These are phyloP conservation scores for Cardamine resedifolia DNA, from an alignment of 345 rosid species.

Conservation along the genomic window DNA sequence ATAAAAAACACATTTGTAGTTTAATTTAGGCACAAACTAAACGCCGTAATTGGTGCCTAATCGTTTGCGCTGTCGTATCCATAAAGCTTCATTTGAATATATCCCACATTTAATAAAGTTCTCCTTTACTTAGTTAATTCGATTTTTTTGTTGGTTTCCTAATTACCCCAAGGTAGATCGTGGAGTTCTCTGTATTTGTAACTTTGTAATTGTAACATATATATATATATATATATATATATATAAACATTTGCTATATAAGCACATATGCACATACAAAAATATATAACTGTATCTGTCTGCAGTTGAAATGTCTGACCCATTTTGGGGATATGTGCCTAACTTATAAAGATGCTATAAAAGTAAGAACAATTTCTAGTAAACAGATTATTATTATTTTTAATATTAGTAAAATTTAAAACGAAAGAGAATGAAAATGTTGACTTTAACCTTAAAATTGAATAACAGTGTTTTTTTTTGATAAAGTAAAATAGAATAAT, in stretches of 20 bases:
- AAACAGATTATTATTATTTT: background rate
- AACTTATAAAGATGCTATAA: slow-evolving; percentile 25
- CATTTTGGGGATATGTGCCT: slow-evolving; percentile 35
- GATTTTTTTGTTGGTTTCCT: background rate
- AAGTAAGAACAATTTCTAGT: background rate
- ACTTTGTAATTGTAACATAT: background rate
- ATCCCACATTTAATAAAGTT: slow-evolving; percentile 5
- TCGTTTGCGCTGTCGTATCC: slow-evolving; percentile 17
- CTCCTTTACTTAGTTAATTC: background rate
- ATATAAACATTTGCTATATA: background rate
- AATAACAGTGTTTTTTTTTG: too few relatives aligned
- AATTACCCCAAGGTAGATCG: slow-evolving; percentile 11
- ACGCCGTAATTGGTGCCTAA: slow-evolving; percentile 35
- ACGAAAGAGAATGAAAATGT: slow-evolving; percentile 32
- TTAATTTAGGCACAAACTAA: slow-evolving; percentile 11
- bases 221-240: background rate
- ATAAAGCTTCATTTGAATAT: slow-evolving; percentile 12
- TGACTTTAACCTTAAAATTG: slow-evolving; percentile 23
- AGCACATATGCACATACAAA: background rate
- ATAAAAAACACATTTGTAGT: background rate
- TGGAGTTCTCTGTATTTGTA: slow-evolving; percentile 7
- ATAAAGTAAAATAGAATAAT: slow-evolving; percentile 25
- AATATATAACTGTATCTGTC: slow-evolving; percentile 18
- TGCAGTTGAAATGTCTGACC: slow-evolving; percentile 41
- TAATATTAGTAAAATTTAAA: background rate